Evolutionary conservation across 768 basidiomycete genomes (phyloP), one percentile per base, ranked within the genome.

Genomic region (Pseudohyphozyma bogoriensis): DNA sequence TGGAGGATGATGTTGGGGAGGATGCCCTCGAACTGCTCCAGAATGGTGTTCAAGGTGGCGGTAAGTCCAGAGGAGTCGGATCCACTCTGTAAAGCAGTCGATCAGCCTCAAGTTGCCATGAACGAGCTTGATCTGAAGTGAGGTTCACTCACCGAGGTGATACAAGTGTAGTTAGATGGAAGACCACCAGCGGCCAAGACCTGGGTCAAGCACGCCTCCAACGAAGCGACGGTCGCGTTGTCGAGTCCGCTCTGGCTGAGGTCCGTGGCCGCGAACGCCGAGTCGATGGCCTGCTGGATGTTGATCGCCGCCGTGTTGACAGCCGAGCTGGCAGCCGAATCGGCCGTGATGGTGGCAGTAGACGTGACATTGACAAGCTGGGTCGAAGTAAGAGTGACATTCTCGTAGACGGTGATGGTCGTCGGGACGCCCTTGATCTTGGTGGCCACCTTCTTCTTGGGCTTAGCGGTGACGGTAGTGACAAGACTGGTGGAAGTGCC

Each of bases 21-120:
- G 46, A 69, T 69, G 37, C 68, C 68, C 22, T 63, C 56, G 61
- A 69, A 67, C 50, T 69, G 68, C 54, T 67, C 63, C 22, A 67
- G 60, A 31, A 64, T 63, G 18, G 61, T 65, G 65, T 65, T 65
- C 35, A 65, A 57, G 11, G 65, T 65, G 13, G 49, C 5, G 29
- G 57, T 55, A 10, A 68, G 60, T 8, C 62, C 62, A 18, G 64
- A 59, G 5, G 57, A 51, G 37, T 60, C 58, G 12, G 60, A 56
- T 31, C 47, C 47, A 16, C n/a, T n/a, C n/a, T n/a, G n/a, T n/a
- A n/a, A n/a, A n/a, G n/a, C 39, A n/a, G n/a, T n/a, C n/a, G n/a
- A n/a, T n/a, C n/a, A n/a, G n/a, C n/a, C n/a, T n/a, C n/a, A n/a
- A n/a, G n/a, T n/a, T n/a, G n/a, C n/a, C n/a, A n/a, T n/a, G n/a